Evolutionary conservation across 805 yeast genomes (phyloP).

Genomic region (Schizosaccharomyces octosporus): DNA sequence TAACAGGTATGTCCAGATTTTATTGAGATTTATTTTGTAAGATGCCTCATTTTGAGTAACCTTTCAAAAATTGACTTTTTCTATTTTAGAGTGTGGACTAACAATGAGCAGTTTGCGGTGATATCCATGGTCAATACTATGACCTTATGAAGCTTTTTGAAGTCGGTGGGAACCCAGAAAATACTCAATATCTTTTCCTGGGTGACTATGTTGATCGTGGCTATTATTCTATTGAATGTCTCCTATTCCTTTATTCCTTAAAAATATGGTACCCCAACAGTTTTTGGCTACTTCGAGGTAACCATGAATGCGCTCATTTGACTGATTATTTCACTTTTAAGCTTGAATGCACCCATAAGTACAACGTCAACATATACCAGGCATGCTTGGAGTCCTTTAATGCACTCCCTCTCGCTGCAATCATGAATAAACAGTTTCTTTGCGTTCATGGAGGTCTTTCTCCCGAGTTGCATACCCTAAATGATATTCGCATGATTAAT

Average conservation of each 20-base stretch:
- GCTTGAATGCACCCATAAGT: constrained; percentile 71
- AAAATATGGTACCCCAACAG: constrained; percentile 52
- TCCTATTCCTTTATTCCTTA: constrained; percentile 46
- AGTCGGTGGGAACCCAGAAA: constrained; percentile 69
- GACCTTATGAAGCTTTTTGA: constrained; percentile 78
- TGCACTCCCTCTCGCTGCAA: constrained; percentile 72
- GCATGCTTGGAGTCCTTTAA: constrained; percentile 58
- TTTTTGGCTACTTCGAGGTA: constrained; percentile 70
- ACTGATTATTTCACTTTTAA: constrained; percentile 87
- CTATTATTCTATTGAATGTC: constrained; percentile 52
- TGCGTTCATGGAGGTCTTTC: constrained; percentile 94
- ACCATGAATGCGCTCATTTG: constrained; percentile 82
- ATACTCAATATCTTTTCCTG: constrained; percentile 55
- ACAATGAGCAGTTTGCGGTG: constrained; percentile 38
- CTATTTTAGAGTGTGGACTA: neutral
- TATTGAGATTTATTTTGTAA: too few relatives aligned
- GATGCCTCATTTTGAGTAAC: neutral
- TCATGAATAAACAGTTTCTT: constrained; percentile 80
- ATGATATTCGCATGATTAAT: constrained; percentile 43
- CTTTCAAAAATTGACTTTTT: neutral
- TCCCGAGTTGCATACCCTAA: constrained; percentile 48
- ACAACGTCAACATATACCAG: constrained; percentile 38
- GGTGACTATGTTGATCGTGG: constrained; percentile 96
- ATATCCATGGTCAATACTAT: constrained; percentile 85
- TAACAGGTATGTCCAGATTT: constrained; percentile 50